Conservation (phyloP, 768 basidiomycete species). For the Harrya chromipes region DNA sequence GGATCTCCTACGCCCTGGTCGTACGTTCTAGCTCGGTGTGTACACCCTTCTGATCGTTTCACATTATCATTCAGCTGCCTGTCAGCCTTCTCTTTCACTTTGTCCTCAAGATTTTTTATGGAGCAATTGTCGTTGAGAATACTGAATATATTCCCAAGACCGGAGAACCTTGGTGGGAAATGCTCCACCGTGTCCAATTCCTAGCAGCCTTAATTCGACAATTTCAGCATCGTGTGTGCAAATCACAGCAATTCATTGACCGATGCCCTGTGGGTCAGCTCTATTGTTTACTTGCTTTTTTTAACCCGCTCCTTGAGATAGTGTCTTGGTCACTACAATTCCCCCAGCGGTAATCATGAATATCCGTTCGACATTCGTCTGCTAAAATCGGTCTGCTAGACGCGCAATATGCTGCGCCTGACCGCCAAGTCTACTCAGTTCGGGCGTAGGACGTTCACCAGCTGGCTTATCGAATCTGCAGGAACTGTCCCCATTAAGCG, state of each 20-base stretch:
- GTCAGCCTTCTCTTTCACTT: constrained; percentile 68
- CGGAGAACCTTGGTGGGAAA: constrained; percentile 68
- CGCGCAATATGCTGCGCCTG: constrained; percentile 74
- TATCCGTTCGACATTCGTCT: constrained; percentile 1
- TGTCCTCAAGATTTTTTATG: constrained; percentile 90
- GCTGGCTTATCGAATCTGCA: constrained; percentile 86
- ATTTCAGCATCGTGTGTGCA: constrained; percentile 69
- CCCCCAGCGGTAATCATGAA: constrained; percentile 53
- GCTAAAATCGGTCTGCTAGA: constrained; percentile 37
- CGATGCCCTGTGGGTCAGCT: constrained; percentile 68
- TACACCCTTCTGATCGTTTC: not conserved
- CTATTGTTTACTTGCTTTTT: not conserved
- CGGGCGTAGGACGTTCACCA: constrained; percentile 77
- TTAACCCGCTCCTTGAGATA: constrained; percentile 22
- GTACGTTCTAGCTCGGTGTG: constrained; percentile 65
- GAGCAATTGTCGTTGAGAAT: constrained; percentile 83
- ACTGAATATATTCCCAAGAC: constrained; percentile 63
- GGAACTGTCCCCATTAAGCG: constrained; percentile 84
- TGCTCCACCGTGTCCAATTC: not conserved
- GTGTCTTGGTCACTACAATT: constrained; percentile 71
- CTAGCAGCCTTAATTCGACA: not conserved
- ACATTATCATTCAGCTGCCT: not conserved
- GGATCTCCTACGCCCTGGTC: constrained; percentile 56
- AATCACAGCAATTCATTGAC: constrained; percentile 88
- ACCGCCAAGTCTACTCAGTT: constrained; percentile 90